Evolutionary conservation across 2,329 filamentous ascomycete species (phyloP).

Genomic region (Scopulariopsis brevicaulis): DNA sequence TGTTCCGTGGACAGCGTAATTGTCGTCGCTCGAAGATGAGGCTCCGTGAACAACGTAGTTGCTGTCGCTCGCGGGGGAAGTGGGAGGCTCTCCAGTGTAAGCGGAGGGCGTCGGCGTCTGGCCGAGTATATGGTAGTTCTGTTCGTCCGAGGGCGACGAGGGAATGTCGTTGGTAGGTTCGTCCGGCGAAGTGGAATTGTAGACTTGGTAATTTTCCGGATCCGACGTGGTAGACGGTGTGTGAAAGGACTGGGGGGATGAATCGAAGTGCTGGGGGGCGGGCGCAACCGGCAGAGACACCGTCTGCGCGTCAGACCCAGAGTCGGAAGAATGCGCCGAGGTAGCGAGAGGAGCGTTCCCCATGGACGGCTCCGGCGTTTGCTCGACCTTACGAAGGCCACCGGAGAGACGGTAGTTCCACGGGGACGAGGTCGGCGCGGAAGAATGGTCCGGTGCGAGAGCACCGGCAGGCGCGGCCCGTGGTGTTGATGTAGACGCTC

Average conservation of each 20-base stretch:
- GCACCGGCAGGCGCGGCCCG: slow-evolving; percentile 11
- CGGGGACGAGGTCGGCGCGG: slow-evolving; percentile 20
- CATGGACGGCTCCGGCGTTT: slow-evolving; percentile 16
- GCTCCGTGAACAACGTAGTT: too few species aligned
- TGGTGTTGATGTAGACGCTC: slow-evolving; percentile 15
- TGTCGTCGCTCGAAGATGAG: slow-evolving; percentile 13
- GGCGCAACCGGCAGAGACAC: background rate
- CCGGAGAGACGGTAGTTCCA: slow-evolving; percentile 44
- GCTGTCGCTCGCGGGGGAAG: slow-evolving; percentile 19
- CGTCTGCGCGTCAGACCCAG: background rate
- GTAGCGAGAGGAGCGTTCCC: slow-evolving; percentile 3
- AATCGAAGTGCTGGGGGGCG: background rate
- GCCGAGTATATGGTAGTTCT: slow-evolving; percentile 36
- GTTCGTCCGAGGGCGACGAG: slow-evolving; percentile 21
- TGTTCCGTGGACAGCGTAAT: slow-evolving; percentile 41
- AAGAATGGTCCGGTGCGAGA: slow-evolving; percentile 7
- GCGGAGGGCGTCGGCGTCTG: slow-evolving; percentile 32
- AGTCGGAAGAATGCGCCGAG: background rate
- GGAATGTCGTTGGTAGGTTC: slow-evolving; percentile 20
- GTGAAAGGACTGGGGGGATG: slow-evolving; percentile 19
- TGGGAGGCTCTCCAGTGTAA: slow-evolving; percentile 21
- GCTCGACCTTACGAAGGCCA: slow-evolving; percentile 40
- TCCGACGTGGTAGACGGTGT: slow-evolving; percentile 33
- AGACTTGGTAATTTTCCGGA: slow-evolving; percentile 42
- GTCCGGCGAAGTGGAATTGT: slow-evolving; percentile 31